Evolutionary conservation across 2,329 filamentous ascomycete species (phyloP).

Genomic region (Balansia obtecta): DNA sequence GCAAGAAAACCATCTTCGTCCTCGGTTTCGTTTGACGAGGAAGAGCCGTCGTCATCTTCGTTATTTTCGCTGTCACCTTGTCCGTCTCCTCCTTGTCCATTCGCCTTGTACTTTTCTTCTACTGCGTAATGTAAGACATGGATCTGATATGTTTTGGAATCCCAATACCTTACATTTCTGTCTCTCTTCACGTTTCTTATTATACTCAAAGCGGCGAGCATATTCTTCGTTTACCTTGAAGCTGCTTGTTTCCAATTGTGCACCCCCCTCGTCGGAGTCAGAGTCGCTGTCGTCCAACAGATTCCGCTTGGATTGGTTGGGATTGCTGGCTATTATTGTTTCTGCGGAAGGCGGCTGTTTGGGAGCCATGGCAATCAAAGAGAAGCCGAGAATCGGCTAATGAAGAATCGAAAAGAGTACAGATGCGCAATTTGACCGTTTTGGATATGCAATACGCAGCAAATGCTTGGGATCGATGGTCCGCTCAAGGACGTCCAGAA

Average conservation of each 20-base stretch:
- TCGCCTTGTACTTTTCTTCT: constrained; percentile 67
- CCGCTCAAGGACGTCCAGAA: constrained; percentile 8
- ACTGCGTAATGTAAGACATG: constrained; percentile 36
- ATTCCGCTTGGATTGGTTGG: constrained; percentile 29
- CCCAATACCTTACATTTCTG: constrained; percentile 43
- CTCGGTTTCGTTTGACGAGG: constrained; percentile 68
- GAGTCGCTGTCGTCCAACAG: constrained; percentile 46
- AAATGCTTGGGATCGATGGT: neutral
- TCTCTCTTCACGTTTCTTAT: constrained; percentile 89
- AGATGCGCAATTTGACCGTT: too few species aligned
- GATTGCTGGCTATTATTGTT: constrained; percentile 11
- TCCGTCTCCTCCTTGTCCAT: constrained; percentile 21
- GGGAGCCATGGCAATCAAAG: constrained; percentile 7
- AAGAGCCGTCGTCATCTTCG: constrained; percentile 42
- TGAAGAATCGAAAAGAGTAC: too few species aligned
- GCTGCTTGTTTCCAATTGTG: constrained; percentile 26
- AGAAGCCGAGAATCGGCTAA: neutral
- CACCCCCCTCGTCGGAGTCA: constrained; percentile 34
- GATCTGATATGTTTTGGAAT: neutral
- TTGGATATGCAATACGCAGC: neutral
- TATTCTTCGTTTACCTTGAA: constrained; percentile 87
- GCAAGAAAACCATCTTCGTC: constrained; percentile 83
- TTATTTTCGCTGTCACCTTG: constrained; percentile 26
- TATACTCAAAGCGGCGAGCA: constrained; percentile 83
- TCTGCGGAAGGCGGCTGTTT: neutral